Base-by-base conservation (phyloP, 2,329 filamentous ascomycete genomes). In the Colletotrichum sp. region DNA sequence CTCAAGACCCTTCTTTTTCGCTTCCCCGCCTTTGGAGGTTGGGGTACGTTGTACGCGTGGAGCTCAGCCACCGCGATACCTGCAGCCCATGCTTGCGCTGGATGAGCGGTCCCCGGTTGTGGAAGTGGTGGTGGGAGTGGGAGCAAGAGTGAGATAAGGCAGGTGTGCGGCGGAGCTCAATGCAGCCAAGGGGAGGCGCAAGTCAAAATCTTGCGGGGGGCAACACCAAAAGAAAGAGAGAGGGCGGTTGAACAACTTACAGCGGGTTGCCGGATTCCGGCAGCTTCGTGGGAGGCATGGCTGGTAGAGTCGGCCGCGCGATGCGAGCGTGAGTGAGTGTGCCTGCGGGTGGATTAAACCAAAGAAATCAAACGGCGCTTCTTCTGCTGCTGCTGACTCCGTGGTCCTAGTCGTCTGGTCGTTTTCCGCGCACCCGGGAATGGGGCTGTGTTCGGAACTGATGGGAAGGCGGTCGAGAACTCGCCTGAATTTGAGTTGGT, bases 251-350 rank as follows among this genome's bases (percentile, higher is more conserved):
- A 34, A 60, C 8, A 8, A 85, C 87, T 80, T 83, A 88, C 87
- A 88, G 82, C 56, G 87, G 87, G 75, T 88, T 88, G 48, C 87
- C 87, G 36, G 86, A 88, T 75, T 85, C 85, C 67, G 87, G 87
- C 32, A 88, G 83, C 78, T 87, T 80, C 15, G 87, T 88, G 13
- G 87, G 86, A 78, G 87, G 80, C 87, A 88, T 88, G 56, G 68
- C 32, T 76, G 25, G 65, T 60, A 43, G 28, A 30, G 36, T 65
- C 27, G 62, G 27, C n/a, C 22, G 22, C 22, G 62, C 34, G 43
- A n/a, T 32, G n/a, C 25, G 34, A 16, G 61, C 6, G 30, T 25
- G 60, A 5, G 58, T 62, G 60, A n/a, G 56, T 25, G 32, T 32
- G 30, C 32, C n/a, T 48, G 8, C 16, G 52, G 25, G 48, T 61